A percentile compares a stretch with the other conserved stretches of the same genome.
These are phyloP conservation scores for Ambrosia trifida DNA, from an alignment of 129 eudicot species.

Conservation along the genomic window DNA sequence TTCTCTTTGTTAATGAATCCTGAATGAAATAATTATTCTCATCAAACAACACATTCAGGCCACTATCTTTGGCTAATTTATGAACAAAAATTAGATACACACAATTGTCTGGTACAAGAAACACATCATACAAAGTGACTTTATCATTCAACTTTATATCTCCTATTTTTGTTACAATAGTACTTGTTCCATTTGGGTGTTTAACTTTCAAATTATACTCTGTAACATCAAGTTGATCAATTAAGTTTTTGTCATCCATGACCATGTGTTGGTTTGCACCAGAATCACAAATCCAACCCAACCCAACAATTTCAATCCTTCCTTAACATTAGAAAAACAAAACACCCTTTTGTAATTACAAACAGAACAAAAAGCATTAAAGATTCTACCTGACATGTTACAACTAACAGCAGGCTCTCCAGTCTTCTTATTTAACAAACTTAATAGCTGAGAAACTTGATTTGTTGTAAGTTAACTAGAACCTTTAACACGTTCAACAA, in stretches of 20 bases:
- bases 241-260: not conserved
- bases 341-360: not conserved
- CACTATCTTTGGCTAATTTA: not conserved
- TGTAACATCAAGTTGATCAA: not conserved
- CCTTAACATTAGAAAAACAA: not conserved
- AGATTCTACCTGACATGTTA: too few relatives aligned
- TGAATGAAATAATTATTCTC: not conserved
- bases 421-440: too few relatives aligned
- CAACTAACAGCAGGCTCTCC: too few relatives aligned
- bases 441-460: too few relatives aligned
- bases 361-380: not conserved
- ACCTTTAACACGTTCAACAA: too few relatives aligned
- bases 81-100: not conserved
- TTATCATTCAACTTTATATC: not conserved
- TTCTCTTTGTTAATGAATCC: not conserved
- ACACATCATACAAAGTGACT: not conserved
- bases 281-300: not conserved
- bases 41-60: not conserved
- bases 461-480: too few relatives aligned
- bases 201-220: not conserved
- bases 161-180: not conserved
- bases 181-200: not conserved
- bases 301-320: not conserved
- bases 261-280: not conserved
- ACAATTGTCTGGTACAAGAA: not conserved